Base-by-base conservation (phyloP, 1,139 yeast species). In the Martiniozyma asiatica region DNA sequence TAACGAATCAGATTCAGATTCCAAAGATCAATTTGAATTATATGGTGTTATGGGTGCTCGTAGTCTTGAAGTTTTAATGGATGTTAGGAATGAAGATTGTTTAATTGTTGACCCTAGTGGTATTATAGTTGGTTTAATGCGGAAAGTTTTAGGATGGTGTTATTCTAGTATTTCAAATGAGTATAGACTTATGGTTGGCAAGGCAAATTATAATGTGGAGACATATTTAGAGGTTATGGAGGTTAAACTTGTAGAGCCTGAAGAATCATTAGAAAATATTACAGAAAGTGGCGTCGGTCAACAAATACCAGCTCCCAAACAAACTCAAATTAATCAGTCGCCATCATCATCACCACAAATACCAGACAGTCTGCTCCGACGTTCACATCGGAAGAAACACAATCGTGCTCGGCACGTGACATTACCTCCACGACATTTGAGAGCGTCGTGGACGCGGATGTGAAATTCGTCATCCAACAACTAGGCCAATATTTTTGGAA, bases 111-210 rank as follows among this genome's bases (percentile, higher is more conserved):
- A 89, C 48, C 70, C 80, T 32, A 75, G 89, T 3, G 77, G 81
- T 35, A 73, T 92, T 4, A 63, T 87, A 18, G 69, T 84, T 6
- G 95, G 96, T 1, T 62, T 85, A 2, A 56, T 89, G 20, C 60
- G 98, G 33, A 76, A 78, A 49, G 63, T 85, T 22, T 93, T 82
- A 53, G 79, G 79, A 53, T 87, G 96, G 97, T 77, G 75, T 42
- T 79, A 80, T 48, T 74, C 85, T 22, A 74, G 92, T 15, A 73
- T 87, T 8, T 68, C 85, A 19, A 79, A 78, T 41, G 97, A 89
- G 51, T 89, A 82, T 55, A 61, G 94, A 29, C 65, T 80, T 7
- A 81, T 73, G 52, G 65, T 84, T 2, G 72, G 71, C 37, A 76
- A 80, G 43, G 63, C 78, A 19, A 81, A 74, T 43, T 85, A 84